phyloP scores from a whole-genome alignment of 805 yeast species.

The baker's yeast (Saccharomyces cerevisiae) region DNA sequence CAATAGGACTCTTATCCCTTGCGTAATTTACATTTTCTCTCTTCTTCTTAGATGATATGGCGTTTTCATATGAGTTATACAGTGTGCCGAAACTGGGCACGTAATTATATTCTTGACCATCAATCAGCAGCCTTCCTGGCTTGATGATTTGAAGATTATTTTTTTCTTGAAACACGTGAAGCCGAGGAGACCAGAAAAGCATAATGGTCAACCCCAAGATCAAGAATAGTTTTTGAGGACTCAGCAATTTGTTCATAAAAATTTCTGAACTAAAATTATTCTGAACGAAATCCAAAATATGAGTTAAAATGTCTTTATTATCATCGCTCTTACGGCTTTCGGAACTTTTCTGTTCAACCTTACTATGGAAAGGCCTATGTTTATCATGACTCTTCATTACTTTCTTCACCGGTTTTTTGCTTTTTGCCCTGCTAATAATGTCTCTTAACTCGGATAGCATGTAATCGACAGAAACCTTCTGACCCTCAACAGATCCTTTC shows the following conservation, averaged over 20 bases:
- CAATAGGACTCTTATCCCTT: background rate
- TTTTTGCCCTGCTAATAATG: slow-evolving; percentile 23
- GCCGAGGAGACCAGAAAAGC: slow-evolving; percentile 7
- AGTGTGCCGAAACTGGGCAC: slow-evolving; percentile 36
- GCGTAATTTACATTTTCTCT: background rate
- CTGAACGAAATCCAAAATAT: background rate
- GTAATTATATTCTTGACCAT: slow-evolving; percentile 32
- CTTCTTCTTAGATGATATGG: background rate
- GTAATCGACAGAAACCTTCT: slow-evolving; percentile 45
- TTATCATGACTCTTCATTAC: slow-evolving; percentile 7
- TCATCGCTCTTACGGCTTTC: background rate
- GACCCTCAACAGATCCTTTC: slow-evolving; percentile 69
- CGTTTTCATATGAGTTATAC: slow-evolving; percentile 17
- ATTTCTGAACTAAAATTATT: background rate
- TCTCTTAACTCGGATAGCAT: slow-evolving; percentile 37
- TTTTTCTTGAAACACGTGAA: slow-evolving; percentile 2
- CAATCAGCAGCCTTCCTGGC: slow-evolving; percentile 26
- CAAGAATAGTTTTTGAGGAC: slow-evolving; percentile 7
- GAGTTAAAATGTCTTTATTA: background rate
- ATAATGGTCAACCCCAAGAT: slow-evolving; percentile 4
- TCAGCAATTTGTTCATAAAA: background rate
- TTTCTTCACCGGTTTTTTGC: slow-evolving; percentile 8
- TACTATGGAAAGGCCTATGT: background rate
- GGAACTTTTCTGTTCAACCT: background rate
- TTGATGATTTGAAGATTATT: slow-evolving; percentile 13